These are phyloP conservation scores for Mycocentrospora acerina DNA, from an alignment of 2,329 filamentous ascomycete species.

Conservation along the genomic window DNA sequence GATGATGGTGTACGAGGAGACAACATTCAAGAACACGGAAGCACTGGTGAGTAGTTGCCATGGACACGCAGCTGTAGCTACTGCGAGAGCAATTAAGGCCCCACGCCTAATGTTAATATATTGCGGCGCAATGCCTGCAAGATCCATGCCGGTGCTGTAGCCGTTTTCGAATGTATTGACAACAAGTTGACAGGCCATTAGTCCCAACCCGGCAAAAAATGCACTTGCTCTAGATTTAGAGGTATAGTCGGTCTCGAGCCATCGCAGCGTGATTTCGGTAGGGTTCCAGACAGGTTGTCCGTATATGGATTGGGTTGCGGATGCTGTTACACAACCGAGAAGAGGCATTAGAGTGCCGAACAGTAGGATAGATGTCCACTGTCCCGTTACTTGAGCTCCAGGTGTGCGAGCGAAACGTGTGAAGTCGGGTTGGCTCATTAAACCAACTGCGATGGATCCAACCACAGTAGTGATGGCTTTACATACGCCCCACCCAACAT, in stretches of 20 bases:
- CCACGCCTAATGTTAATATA: slow-evolving; percentile 61
- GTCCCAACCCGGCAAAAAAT: slow-evolving; percentile 50
- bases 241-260: slow-evolving; percentile 23
- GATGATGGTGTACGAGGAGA: slow-evolving; percentile 51
- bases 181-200: slow-evolving; percentile 50
- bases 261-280: not conserved
- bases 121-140: slow-evolving; percentile 54
- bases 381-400: slow-evolving; percentile 46
- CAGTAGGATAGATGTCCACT: slow-evolving; percentile 42
- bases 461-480: slow-evolving; percentile 42
- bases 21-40: slow-evolving; percentile 50
- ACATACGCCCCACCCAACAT: slow-evolving; percentile 39
- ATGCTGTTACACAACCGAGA: slow-evolving; percentile 43
- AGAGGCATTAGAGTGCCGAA: slow-evolving; percentile 44
- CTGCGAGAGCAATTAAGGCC: slow-evolving; percentile 50
- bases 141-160: slow-evolving; percentile 57
- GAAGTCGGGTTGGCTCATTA: slow-evolving; percentile 37
- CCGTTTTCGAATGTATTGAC: slow-evolving; percentile 51
- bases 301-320: slow-evolving; percentile 35
- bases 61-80: slow-evolving; percentile 51
- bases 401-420: slow-evolving; percentile 46
- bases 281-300: slow-evolving; percentile 41
- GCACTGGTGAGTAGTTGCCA: slow-evolving; percentile 55
- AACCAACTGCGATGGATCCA: slow-evolving; percentile 6
- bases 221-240: slow-evolving; percentile 44